Evolutionary conservation across 768 basidiomycete genomes (phyloP), one percentile per base, ranked within the genome.

Genomic region (Russula compacta): DNA sequence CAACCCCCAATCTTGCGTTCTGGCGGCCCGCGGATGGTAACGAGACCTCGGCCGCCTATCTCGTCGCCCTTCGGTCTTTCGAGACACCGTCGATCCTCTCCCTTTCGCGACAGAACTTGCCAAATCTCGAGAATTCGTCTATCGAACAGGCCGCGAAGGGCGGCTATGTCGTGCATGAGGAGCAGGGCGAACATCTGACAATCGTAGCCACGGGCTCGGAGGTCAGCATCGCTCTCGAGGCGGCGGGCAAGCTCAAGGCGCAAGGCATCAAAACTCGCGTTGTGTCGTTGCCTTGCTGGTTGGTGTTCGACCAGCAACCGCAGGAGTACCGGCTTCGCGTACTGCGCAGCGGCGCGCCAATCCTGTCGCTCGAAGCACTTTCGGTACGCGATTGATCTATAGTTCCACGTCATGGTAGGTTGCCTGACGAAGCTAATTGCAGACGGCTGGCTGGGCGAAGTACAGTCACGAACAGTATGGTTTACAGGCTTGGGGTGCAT

Each of bases 1-100:
- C 95, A 12, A 83, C 84, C 48, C 95, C 95, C 68, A 95, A 98
- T 78, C 76, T 91, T 54, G 88, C 89, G 64, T 92, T 97, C 80
- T 89, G 88, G 87, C 86, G 91, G 62, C 91, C 91, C 6, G 92
- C 93, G 32, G 93, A 97, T 71, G 94, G 95, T 38, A 95, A 97
- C 73, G 95, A 98, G 79, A 94, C 92, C n/a, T 93, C 91, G 21
- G 94, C 94, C 21, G 82, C 94, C 17, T 97, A 97, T 79, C 73
- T 83, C 62, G 83, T 86, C 59, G 88, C 93, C 49, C 73, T 98
- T 67, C 78, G 81, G 65, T 85, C 90, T 63, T 81, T 74, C 64
- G 74, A 77, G 68, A 95, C 91, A 2, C 93, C 94, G 33, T 93
- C 92, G 29, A 79, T 95, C 67, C 77, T 92, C 60, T 86, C 85